phyloP scores from a whole-genome alignment of 176 grass and related monocot species.

The Dendrocalamus sinicus region DNA sequence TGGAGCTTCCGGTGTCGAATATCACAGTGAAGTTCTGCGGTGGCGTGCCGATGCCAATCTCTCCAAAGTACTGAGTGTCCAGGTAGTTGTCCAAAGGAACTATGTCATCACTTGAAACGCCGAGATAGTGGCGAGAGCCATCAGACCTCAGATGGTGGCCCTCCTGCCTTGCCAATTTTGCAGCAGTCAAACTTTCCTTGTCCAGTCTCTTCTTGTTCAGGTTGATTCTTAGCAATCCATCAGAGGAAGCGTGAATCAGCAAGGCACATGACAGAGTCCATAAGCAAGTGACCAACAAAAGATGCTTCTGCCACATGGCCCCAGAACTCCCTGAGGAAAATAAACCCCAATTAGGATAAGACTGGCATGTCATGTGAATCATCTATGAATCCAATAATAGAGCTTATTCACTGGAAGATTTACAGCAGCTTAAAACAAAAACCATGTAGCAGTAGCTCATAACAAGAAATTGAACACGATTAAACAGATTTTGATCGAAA shows the following conservation, averaged over 20 bases:
- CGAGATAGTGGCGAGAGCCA: constrained; percentile 31
- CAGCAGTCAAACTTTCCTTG: constrained; percentile 52
- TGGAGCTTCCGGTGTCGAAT: constrained; percentile 86
- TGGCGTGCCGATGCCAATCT: constrained; percentile 69
- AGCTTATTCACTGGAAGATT: not conserved
- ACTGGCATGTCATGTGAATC: not conserved
- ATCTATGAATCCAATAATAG: not conserved
- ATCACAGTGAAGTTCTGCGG: constrained; percentile 78
- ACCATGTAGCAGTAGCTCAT: not conserved
- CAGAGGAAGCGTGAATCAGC: constrained; percentile 53
- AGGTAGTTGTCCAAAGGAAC: constrained; percentile 82
- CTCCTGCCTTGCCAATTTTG: constrained; percentile 54
- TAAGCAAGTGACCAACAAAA: constrained; percentile 54
- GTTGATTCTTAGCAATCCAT: constrained; percentile 68
- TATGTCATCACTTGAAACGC: constrained; percentile 52
- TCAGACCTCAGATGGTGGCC: constrained; percentile 25
- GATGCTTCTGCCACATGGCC: constrained; percentile 59
- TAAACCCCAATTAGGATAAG: constrained; percentile 9
- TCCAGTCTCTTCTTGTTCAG: constrained; percentile 74
- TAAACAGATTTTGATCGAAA: not conserved
- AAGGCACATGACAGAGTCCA: constrained; percentile 57
- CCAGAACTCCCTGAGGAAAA: constrained; percentile 30
- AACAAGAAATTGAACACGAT: constrained; percentile 3
- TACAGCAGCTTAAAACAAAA: not conserved
- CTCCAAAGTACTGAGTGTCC: constrained; percentile 85